Evolutionary conservation across 2,329 filamentous ascomycete genomes (phyloP).

Genomic region (Huntiella bhutanensis): DNA sequence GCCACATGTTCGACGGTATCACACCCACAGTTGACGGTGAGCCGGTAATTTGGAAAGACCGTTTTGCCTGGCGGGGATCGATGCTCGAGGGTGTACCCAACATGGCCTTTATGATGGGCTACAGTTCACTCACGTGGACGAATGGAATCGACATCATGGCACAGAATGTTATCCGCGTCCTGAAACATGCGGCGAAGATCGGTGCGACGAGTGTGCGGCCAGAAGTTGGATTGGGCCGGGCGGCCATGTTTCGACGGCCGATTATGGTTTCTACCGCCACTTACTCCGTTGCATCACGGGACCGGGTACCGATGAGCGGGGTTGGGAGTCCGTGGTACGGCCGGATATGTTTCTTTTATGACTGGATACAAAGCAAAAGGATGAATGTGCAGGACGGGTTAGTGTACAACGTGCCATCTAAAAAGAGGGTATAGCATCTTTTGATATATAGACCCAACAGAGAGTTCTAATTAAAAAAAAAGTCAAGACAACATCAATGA

Average conservation of each 20-base stretch:
- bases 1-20: conserved; percentile 36
- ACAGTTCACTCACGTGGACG: conserved; percentile 49
- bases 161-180: conserved; percentile 28
- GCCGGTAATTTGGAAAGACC: conserved; percentile 26
- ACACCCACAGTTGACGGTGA: conserved; percentile 34
- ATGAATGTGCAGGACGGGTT: conserved; percentile 3
- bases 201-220: conserved; percentile 26
- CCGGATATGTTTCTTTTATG: conserved; percentile 10
- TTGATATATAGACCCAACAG: too few relatives aligned
- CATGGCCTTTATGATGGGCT: conserved; percentile 40
- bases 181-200: conserved; percentile 29
- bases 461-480: neutral
- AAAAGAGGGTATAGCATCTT: conserved; percentile 1
- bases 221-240: conserved; percentile 14
- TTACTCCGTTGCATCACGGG: conserved; percentile 20
- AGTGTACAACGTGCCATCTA: conserved; percentile 1
- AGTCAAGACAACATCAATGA: neutral
- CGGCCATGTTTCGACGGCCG: neutral
- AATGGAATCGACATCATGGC: conserved; percentile 40
- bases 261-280: conserved; percentile 3
- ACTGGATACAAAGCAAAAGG: conserved; percentile 4
- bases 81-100: conserved; percentile 54
- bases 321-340: conserved; percentile 21
- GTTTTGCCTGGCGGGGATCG: conserved; percentile 42
- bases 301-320: conserved; percentile 21